Evolutionary conservation across 148 eudicot species (phyloP), one percentile per base, ranked within the genome.

Genomic region (Amaranthus palmeri): DNA sequence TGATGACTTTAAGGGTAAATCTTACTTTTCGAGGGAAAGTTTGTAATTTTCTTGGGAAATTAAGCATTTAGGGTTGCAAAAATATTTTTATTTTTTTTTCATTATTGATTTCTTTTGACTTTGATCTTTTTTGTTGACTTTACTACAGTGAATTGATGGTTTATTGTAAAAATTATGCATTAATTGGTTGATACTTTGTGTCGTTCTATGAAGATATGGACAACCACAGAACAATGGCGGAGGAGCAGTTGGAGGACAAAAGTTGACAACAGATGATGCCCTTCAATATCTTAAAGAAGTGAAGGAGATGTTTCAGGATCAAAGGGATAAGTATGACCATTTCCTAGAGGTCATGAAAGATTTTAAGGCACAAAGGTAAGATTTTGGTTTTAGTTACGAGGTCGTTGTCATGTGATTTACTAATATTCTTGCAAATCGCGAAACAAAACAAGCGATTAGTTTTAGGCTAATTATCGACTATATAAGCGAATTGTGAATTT

Each of bases 321-420:
- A 90, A 79, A 85, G 92, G 77, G 99, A 92, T 25, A 96, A 92
- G 72, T 92, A 96, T 80, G 95, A 90, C 15, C 88, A 86, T 80
- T 96, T 96, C 70, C 99, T 95, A 76, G 99, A 95, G 79, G 96
- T 95, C 50, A 89, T 95, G 99, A 95, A 95, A 82, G 93, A 92
- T 81, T 95, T 95, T 62, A 95, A 95, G 82, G 97, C 90, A 61
- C 96, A 90, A 83, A 86, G 93, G 97, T 95, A 76, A 44, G 54
- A 0, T 75, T 61, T 74, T 75, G 50, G 49, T 18, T 72, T 40
- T 68, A 25, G 70, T 55, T 18, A 61, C 12, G 51, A 59, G 45
- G 55, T 54, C 11, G 18, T 54, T 0, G 0, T 17, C 56, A 36
- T 53, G 60, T 42, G 41, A 54, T 40, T 42, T 25, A 25, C 36